Percentiles rank a stretch among this genome's conserved stretches.
These are phyloP conservation scores for Lantana camara DNA, from an alignment of 257 asterid genomes.

Conservation along the genomic window DNA sequence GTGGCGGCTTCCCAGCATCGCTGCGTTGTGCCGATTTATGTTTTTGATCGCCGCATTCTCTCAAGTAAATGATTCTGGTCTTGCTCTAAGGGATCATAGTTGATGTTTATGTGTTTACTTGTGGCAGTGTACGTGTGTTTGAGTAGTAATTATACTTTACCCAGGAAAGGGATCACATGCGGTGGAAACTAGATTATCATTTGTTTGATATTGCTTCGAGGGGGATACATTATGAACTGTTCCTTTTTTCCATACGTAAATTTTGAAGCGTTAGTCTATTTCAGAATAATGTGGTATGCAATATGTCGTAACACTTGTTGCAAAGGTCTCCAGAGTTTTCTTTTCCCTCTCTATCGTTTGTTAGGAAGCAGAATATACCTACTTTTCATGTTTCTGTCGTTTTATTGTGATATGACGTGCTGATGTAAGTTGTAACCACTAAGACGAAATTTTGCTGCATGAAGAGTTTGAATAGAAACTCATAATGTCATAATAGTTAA, in stretches of 20 bases:
- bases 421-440: neutral
- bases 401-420: neutral
- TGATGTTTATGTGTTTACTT: conserved; percentile 14
- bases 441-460: neutral
- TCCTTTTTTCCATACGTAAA: neutral
- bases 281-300: neutral
- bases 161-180: neutral
- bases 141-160: neutral
- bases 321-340: too few relatives aligned
- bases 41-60: conserved; percentile 86
- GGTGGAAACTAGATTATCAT: neutral
- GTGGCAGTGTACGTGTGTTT: neutral
- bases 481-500: conserved; percentile 1
- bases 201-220: neutral
- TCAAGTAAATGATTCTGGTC: conserved; percentile 44
- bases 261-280: neutral
- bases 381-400: neutral
- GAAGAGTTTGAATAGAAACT: neutral
- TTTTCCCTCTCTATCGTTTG: neutral
- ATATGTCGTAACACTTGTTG: too few relatives aligned
- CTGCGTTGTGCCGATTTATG: conserved; percentile 69
- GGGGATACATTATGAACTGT: neutral
- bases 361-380: neutral
- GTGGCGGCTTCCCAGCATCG: conserved; percentile 63
- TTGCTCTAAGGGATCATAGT: neutral